Evolutionary conservation across 768 basidiomycete species (phyloP).

Genomic region (Mycena albidolilacea): DNA sequence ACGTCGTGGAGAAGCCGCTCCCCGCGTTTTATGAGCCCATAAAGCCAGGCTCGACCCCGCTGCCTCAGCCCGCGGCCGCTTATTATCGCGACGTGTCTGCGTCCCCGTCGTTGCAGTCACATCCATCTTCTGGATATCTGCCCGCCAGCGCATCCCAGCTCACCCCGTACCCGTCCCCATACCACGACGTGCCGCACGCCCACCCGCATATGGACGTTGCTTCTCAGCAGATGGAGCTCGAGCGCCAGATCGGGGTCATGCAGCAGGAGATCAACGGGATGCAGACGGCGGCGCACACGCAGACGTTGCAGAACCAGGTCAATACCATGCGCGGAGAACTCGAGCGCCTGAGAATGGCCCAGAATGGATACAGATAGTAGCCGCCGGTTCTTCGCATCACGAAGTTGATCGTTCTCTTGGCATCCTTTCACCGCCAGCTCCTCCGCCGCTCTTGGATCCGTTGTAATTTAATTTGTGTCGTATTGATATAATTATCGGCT

Average conservation of each 20-base stretch:
- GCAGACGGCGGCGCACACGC: neutral
- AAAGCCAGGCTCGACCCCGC: neutral
- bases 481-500: too few species aligned
- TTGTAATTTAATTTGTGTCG: too few species aligned
- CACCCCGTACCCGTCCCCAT: neutral
- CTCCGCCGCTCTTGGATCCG: too few species aligned
- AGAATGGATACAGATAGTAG: neutral
- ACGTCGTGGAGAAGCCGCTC: constrained; percentile 17
- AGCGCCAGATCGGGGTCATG: constrained; percentile 16
- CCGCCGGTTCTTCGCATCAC: too few species aligned
- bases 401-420: too few species aligned
- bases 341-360: constrained; percentile 13
- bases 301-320: constrained; percentile 15
- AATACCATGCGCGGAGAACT: constrained; percentile 19
- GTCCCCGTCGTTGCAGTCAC: neutral
- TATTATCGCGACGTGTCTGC: neutral
- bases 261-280: constrained; percentile 17
- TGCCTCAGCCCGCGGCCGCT: neutral
- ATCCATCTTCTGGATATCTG: constrained; percentile 5
- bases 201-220: neutral
- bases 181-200: neutral
- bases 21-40: constrained; percentile 22
- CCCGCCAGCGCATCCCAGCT: neutral
- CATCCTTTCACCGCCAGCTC: too few species aligned
- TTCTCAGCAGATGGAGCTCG: constrained; percentile 15